Base-by-base conservation (phyloP, 177 flowering plant genomes). In the Telopea speciosissima region DNA sequence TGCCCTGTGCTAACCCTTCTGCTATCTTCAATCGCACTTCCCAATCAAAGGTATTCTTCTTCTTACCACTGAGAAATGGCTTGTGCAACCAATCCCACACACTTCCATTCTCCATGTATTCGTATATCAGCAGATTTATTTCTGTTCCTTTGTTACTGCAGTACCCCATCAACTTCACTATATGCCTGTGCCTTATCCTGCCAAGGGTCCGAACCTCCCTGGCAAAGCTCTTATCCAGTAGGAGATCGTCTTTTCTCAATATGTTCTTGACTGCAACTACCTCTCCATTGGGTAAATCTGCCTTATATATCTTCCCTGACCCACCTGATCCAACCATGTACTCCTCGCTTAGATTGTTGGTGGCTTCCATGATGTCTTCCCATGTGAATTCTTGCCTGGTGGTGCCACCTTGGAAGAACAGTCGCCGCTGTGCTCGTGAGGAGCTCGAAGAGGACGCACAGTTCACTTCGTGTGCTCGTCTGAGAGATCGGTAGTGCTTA, bases 81-180 rank as follows among this genome's bases (percentile, higher is more conserved):
- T 44, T 63, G 73, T 95, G 90, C 71, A 95, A 73, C 98, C 98
- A 93, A 73, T 95, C 99, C 97, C 97, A 95, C 14, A 93, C 72
- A 68, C 98, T 90, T 63, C 98, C 99, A 62, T 91, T 91, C 79
- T 86, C 93, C 99, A 95, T 95, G 79, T 87, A 95, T 72, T 95
- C 97, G 24, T 95, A 95, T 21, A 95, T 82, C 85, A 95, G 66
- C 73, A 93, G 77, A 76, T 88, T 90, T 0, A 80, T 73, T 7
- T 84, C 85, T 36, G 76, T 85, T 28, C 76, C 83, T 62, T 66
- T 83, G 78, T 77, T 84, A 72, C 85, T 81, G 67, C 97, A 90
- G 62, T 83, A 86, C 5, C 98, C 99, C 68, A 89, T 73, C 72
- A 95, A 63, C 82, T 90, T 91, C 83, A 91, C 95, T 31, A 95